Evolutionary conservation across 2,329 filamentous ascomycete genomes (phyloP), one percentile per base, ranked within the genome.

Genomic region (Endothia cerciana): DNA sequence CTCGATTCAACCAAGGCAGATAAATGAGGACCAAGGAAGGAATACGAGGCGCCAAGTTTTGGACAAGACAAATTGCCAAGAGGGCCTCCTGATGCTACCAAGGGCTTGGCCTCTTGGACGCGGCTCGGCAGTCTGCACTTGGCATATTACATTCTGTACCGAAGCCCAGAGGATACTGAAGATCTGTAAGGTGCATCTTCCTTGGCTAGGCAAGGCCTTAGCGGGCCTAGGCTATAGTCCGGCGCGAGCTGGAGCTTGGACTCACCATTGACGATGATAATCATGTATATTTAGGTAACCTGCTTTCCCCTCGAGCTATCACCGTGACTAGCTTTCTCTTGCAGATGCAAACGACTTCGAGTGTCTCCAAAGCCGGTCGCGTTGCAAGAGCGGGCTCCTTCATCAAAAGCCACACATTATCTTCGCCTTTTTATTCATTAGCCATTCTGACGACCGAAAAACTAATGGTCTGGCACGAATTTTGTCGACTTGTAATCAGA

Each of bases 21-120:
- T 30, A 30, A 51, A 2, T 7, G 25, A 51, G 22, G 28, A 51
- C 7, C 22, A 33, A 22, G 41, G 41, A 11, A 25, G 28, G 25
- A 60, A 60, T 47, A 61, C 59, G 59, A 61, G 59, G 22, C 22
- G 43, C 59, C 59, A 61, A 61, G 59, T 33, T 17, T 10, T 36
- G 28, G 11, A 13, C 28, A 55, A 36, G 19, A 22, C 6, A 36
- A 8, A 8, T 51, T 8, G 45, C 47, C 45, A 51, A 51, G 43
- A 40, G 59, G 22, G 43, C 30, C 36, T 47, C n/a, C 45, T 22
- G 40, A 38, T 19, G 8, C 19, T 51, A 15, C 59, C 59, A 61
- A 61, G 59, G 33, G 59, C 59, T 61, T 61, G 59, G 59, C 59
- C 38, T 51, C 25, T n/a, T 33, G 22, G n/a, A 58, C 5, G 55